Evolutionary conservation across 257 asterid species (phyloP).

Genomic region (Plantago ovata): DNA sequence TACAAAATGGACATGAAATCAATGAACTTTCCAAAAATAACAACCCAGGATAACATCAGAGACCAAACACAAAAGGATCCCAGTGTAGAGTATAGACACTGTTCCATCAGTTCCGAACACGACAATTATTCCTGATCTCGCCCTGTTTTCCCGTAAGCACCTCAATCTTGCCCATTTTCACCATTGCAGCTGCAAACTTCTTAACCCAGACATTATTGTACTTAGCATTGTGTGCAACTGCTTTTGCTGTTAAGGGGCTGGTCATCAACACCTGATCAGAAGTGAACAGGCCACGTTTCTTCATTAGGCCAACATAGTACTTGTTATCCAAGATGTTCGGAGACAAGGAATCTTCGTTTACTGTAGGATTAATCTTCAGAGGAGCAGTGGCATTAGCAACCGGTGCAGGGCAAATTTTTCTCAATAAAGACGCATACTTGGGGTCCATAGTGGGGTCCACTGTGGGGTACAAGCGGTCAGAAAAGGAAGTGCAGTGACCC

Average conservation of each 20-base stretch:
- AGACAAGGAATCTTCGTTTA: slow-evolving; percentile 29
- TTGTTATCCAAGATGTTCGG: slow-evolving; percentile 40
- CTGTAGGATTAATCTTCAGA: slow-evolving; percentile 21
- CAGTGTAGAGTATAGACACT: neutral
- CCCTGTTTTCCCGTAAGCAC: slow-evolving; percentile 48
- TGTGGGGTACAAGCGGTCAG: slow-evolving; percentile 39
- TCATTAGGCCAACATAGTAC: slow-evolving; percentile 37
- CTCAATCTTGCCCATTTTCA: slow-evolving; percentile 50
- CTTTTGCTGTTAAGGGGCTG: slow-evolving; percentile 36
- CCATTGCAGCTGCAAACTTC: slow-evolving; percentile 62
- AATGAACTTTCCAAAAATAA: too few species aligned
- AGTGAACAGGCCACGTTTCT: slow-evolving; percentile 31
- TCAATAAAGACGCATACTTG: slow-evolving; percentile 27
- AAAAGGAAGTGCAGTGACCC: slow-evolving; percentile 42
- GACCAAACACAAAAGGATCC: neutral
- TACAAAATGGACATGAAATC: too few species aligned
- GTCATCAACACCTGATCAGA: slow-evolving; percentile 42
- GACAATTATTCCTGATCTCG: slow-evolving; percentile 51
- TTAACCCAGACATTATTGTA: slow-evolving; percentile 35
- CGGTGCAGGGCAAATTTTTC: slow-evolving; percentile 42
- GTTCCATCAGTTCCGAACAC: slow-evolving; percentile 30
- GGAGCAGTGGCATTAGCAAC: slow-evolving; percentile 11
- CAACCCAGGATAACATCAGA: neutral
- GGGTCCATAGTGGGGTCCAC: slow-evolving; percentile 39
- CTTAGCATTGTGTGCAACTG: slow-evolving; percentile 32